A percentile compares a stretch with the other conserved stretches of the same genome.
These are phyloP conservation scores for Anaeromyces robustus DNA, from an alignment of 192 early-diverging fungal genomes.

Conservation along the genomic window DNA sequence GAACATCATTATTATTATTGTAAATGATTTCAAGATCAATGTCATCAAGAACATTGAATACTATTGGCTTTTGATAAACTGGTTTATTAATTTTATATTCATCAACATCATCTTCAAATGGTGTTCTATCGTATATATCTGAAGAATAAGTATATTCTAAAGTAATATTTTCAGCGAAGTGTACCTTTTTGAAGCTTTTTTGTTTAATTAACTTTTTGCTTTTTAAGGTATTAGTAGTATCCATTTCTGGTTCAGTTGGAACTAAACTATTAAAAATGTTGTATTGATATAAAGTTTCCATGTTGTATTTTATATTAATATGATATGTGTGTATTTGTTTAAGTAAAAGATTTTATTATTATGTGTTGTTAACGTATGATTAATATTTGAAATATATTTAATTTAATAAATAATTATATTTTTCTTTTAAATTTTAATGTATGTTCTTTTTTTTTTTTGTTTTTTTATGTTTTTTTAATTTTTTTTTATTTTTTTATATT, in stretches of 20 bases:
- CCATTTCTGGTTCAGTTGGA: not conserved
- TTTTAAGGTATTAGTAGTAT: not conserved
- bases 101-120: not conserved
- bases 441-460: too few relatives aligned
- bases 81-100: not conserved
- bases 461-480: too few relatives aligned
- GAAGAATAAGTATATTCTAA: not conserved
- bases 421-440: too few relatives aligned
- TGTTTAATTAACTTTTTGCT: not conserved
- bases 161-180: not conserved
- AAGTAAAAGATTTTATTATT: too few relatives aligned
- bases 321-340: too few relatives aligned
- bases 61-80: not conserved
- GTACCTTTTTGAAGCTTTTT: not conserved
- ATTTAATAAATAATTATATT: too few relatives aligned
- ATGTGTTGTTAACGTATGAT: too few relatives aligned
- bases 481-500: too few relatives aligned
- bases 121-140: not conserved
- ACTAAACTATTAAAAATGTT: not conserved
- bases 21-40: not conserved
- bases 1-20: not conserved
- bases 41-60: not conserved
- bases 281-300: not conserved
- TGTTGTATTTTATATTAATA: too few relatives aligned
- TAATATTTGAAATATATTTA: too few relatives aligned